Evolutionary conservation across 2,329 filamentous ascomycete species (phyloP), one percentile per base, ranked within the genome.

Genomic region (Sclerotinia trifoliorum): DNA sequence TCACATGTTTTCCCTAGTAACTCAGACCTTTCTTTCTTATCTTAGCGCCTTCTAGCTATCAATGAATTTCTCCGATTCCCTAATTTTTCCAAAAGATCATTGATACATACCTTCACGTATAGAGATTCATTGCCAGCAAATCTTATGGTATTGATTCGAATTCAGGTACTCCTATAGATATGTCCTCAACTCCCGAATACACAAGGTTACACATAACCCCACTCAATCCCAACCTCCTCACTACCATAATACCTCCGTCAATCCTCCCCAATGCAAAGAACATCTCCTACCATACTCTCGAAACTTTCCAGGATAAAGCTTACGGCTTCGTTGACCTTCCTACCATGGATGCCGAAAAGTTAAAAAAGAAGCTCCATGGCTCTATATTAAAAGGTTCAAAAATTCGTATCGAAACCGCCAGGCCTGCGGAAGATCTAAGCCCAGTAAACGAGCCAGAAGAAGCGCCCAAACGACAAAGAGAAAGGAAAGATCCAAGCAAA

Each of bases 281-380:
- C 77, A 86, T 97, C 65, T 97, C 94, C n/a, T 97, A 90, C 80
- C 94, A 98, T 79, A 83, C 83, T 6, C 81, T 97, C 73, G 86
- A 93, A 76, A 94, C 94, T 0, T 97, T 96, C 71, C 94, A 94
- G 19, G 95, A 99, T 73, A 90, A 88, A 77, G 89, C 87, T 65
- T 99, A 93, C 87, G 95, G 94, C 67, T 99, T 91, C 80, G 83
- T 98, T 69, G 93, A 96, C 58, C 80, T 99, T 49, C 94, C 94
- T 0, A 80, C 78, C 3, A 86, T 87, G 79, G 93, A 96, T 72
- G 95, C 94, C 13, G 90, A 94, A n/a, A 96, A 93, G 79, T 80
- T 98, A 66, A 93, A 89, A 81, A 94, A 90, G 81, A 98, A 95
- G 81, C 84, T 98, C 62, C 91, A 97, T 82, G 94, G 94, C 44